A percentile compares a stretch with the other conserved stretches of the same genome.
Evolutionary conservation across 495 filamentous ascomycete species (phyloP).

Genomic region (Daldinia decipiens): DNA sequence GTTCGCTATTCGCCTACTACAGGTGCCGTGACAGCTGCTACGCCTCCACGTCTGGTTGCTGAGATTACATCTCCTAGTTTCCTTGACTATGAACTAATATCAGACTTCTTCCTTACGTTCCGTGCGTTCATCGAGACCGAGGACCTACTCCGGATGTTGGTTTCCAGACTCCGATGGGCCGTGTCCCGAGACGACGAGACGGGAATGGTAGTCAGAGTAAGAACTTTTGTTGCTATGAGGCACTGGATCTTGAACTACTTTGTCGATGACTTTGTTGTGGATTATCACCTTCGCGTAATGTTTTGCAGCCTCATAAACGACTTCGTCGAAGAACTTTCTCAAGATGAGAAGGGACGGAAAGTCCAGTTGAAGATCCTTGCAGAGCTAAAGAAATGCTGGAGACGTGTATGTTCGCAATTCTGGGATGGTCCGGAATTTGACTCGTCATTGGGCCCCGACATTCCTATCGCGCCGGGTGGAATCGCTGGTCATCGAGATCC

Average conservation of each 20-base stretch:
- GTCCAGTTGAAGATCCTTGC: conserved; percentile 91
- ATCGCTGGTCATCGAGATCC: conserved; percentile 67
- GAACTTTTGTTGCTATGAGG: conserved; percentile 93
- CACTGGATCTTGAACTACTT: conserved; percentile 99
- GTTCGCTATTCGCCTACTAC: conserved; percentile 81
- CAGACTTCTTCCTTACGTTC: conserved; percentile 97
- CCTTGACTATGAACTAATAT: conserved; percentile 96
- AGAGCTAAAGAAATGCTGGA: conserved; percentile 97
- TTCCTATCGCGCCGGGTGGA: conserved; percentile 80
- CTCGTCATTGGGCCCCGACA: conserved; percentile 66
- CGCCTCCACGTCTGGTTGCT: conserved; percentile 90
- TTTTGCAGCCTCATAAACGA: conserved; percentile 87
- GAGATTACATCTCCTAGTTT: conserved; percentile 97
- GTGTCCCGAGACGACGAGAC: conserved; percentile 81
- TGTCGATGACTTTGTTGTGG: conserved; percentile 91
- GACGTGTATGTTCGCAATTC: conserved; percentile 85
- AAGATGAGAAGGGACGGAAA: conserved; percentile 60
- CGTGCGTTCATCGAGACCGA: conserved; percentile 81
- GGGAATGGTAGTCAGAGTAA: conserved; percentile 90
- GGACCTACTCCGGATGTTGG: conserved; percentile 82
- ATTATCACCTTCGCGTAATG: conserved; percentile 76
- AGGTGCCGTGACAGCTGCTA: conserved; percentile 86
- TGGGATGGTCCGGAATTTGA: conserved; percentile 79
- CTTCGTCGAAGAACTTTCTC: conserved; percentile 67
- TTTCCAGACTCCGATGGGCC: conserved; percentile 89